Conservation (phyloP, 495 filamentous ascomycete species). For the Glutinoglossum americanum region DNA sequence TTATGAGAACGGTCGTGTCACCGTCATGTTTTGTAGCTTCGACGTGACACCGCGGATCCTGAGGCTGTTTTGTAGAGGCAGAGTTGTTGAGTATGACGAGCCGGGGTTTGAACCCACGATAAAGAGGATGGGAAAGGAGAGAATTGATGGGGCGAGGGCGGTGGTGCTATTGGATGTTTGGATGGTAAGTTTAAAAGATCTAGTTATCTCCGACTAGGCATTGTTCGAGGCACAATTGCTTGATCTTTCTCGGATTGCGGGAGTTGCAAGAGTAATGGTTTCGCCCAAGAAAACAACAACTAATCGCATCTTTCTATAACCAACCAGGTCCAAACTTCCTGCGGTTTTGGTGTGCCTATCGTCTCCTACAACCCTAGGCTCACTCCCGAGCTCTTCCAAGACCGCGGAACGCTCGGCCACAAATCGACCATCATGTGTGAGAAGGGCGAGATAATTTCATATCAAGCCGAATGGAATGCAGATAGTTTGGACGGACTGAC, state of each 20-base stretch:
- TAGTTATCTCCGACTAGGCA: too few species aligned
- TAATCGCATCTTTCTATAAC: too few species aligned
- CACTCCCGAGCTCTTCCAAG: conserved; percentile 12
- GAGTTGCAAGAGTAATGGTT: too few species aligned
- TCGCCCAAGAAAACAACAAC: too few species aligned
- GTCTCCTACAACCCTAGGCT: conserved; percentile 10
- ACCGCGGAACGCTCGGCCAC: conserved; percentile 25
- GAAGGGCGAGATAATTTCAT: conserved; percentile 20
- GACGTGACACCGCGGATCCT: conserved; percentile 40
- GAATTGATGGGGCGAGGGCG: conserved; percentile 30
- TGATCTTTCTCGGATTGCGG: too few species aligned
- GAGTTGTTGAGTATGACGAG: conserved; percentile 36
- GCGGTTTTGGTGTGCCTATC: conserved; percentile 34
- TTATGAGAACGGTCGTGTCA: conserved; percentile 54
- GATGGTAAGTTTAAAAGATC: conserved; percentile 36
- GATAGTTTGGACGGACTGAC: conserved; percentile 32
- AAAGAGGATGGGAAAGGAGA: conserved; percentile 17
- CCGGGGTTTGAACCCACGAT: conserved; percentile 26
- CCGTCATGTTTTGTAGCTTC: conserved; percentile 52
- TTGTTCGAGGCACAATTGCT: too few species aligned
- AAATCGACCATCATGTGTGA: conserved; percentile 21
- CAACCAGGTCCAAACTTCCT: conserved; percentile 30
- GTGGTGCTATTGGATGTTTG: conserved; percentile 43
- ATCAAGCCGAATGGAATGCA: conserved; percentile 26
- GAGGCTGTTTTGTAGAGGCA: conserved; percentile 45